Conservation (phyloP, 2,329 filamentous ascomycete species). For the Allantophomopsis cytisporea region DNA sequence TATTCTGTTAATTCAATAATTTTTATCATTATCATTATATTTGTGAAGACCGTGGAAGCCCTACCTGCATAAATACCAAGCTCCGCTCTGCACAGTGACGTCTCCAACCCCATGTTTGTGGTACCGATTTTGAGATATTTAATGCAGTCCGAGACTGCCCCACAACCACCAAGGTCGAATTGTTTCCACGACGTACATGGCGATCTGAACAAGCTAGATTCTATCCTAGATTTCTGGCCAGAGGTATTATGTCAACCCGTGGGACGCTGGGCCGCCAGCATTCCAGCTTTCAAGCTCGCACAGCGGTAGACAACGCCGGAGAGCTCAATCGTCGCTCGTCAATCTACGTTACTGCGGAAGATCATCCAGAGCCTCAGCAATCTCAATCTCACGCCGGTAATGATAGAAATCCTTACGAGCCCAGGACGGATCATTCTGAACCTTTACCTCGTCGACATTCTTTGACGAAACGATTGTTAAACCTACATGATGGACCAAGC, state of each 20-base stretch:
- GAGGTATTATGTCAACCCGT: not conserved
- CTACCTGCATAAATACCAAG: too few relatives aligned
- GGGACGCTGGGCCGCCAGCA: conserved; percentile 7
- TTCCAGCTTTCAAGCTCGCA: conserved; percentile 28
- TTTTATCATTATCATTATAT: too few relatives aligned
- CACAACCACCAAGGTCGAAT: too few relatives aligned
- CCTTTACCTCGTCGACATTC: conserved; percentile 11
- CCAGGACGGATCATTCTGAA: conserved; percentile 10
- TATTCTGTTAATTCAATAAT: too few relatives aligned
- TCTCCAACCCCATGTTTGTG: too few relatives aligned
- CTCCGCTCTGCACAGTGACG: too few relatives aligned
- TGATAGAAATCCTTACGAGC: conserved; percentile 13
- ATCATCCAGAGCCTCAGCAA: not conserved
- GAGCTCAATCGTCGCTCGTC: conserved; percentile 26
- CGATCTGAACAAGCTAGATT: too few relatives aligned
- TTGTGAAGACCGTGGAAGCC: too few relatives aligned
- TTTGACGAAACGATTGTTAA: conserved; percentile 11
- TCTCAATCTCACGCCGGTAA: not conserved
- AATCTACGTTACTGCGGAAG: conserved; percentile 2
- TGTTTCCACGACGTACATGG: too few relatives aligned
- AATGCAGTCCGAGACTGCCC: too few relatives aligned
- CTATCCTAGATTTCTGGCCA: too few relatives aligned
- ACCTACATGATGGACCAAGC: conserved; percentile 5
- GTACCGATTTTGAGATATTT: too few relatives aligned
- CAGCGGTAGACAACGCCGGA: conserved; percentile 27